Evolutionary conservation across 2,329 filamentous ascomycete genomes (phyloP), one percentile per base, ranked within the genome.

Genomic region (Beauveria sp.): DNA sequence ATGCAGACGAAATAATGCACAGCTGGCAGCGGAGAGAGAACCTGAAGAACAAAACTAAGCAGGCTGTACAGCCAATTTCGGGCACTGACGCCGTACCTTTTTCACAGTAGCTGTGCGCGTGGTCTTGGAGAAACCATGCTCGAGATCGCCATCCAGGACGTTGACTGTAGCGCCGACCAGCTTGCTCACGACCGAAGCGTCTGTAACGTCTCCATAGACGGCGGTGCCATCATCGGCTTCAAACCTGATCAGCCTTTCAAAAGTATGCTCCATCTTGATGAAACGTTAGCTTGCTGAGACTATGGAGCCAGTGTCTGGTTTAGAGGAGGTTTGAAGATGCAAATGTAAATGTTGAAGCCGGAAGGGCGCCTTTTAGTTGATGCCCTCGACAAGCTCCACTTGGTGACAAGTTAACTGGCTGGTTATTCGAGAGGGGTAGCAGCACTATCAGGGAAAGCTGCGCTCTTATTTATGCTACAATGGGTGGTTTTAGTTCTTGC

Each of bases 1-100:
- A 70, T 67, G 45, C 69, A 71, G 28, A 68, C 66, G 22, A 70
- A 67, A 22, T 50, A 50, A 46, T 49, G 43, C 14, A 50, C 46
- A 9, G 28, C 26, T 8, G 56, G 45, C 28, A 58, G 46, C n/a
- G 56, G 56, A 30, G 45, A 40, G 30, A 58, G 56, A 1, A 58
- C 30, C 56, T 58, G 9, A 8, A 20, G 16, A 18, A 14, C 28
- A 2, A 3, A 10, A 9, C 22, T 26, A 47, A 26, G 14, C 20
- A n/a, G 12, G 16, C 20, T 10, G 6, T 38, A 28, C 16, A 20
- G 7, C 7, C 3, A 14, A 0, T 8, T 28, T 12, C 5, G 5
- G 5, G 24, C 1, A 6, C 3, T n/a, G 5, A 1, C 3, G 1
- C 3, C 7, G 18, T 34, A 57, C 54, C 54, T 26, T 57, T 20